These are phyloP conservation scores for Butyriboletus loyo DNA, from an alignment of 768 basidiomycete genomes.

Conservation along the genomic window DNA sequence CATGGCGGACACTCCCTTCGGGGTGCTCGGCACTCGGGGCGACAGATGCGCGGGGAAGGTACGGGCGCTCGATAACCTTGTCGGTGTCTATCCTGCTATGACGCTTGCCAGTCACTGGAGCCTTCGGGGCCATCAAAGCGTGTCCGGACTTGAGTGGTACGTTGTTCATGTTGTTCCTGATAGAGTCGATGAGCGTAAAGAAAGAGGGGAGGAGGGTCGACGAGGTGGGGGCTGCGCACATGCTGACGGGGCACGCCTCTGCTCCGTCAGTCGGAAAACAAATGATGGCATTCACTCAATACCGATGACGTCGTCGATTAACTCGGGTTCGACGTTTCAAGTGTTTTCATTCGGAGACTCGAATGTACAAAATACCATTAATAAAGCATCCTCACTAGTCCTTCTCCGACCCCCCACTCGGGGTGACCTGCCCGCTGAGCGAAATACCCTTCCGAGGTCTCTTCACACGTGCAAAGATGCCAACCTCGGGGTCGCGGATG, in stretches of 20 bases:
- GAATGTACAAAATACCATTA: constrained; percentile 19
- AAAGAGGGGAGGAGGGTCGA: constrained; percentile 19
- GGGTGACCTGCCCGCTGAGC: constrained; percentile 18
- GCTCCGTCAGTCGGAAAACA: constrained; percentile 9
- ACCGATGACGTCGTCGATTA: neutral
- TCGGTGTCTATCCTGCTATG: constrained; percentile 26
- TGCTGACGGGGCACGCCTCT: constrained; percentile 13
- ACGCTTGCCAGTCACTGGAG: constrained; percentile 22
- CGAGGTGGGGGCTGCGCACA: constrained; percentile 15
- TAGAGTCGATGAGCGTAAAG: constrained; percentile 16
- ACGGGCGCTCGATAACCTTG: constrained; percentile 24
- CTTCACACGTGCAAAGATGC: constrained; percentile 87
- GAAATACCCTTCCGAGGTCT: constrained; percentile 45
- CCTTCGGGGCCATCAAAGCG: constrained; percentile 13
- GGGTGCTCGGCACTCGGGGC: constrained; percentile 27
- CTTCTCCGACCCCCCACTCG: constrained; percentile 10
- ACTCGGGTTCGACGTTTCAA: neutral
- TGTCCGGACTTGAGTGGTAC: constrained; percentile 16
- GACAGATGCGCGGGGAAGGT: constrained; percentile 27
- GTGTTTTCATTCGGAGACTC: constrained; percentile 4
- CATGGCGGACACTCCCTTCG: constrained; percentile 17
- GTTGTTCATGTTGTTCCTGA: constrained; percentile 21
- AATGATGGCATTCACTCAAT: constrained; percentile 7
- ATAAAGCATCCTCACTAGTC: constrained; percentile 13
- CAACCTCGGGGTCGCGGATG: constrained; percentile 85